These are phyloP conservation scores for Rhamnella rubrinervis DNA, from an alignment of 331 rosid species.

Conservation along the genomic window DNA sequence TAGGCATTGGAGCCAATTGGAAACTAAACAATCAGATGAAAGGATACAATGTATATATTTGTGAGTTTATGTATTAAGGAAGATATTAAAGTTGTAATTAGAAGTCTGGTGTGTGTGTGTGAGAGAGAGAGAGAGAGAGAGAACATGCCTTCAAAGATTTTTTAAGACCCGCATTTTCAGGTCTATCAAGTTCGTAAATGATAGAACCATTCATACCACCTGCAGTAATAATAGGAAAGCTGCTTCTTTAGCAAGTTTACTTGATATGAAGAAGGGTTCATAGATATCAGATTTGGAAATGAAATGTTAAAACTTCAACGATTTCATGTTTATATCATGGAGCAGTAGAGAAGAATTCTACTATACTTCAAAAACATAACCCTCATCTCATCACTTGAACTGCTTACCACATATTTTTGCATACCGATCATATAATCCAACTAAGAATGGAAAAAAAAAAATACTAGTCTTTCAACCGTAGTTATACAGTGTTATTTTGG, in stretches of 20 bases:
- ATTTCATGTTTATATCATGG: too few species aligned
- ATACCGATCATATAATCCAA: too few species aligned
- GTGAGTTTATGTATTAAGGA: not conserved
- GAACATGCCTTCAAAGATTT: conserved; percentile 69
- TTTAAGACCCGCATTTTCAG: conserved; percentile 79
- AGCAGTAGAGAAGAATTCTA: too few species aligned
- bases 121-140: conserved; percentile 4
- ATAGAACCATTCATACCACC: conserved; percentile 99
- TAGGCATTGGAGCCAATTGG: not conserved
- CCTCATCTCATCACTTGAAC: too few species aligned
- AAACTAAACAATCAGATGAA: conserved; percentile 10
- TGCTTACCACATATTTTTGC: too few species aligned
- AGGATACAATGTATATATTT: not conserved
- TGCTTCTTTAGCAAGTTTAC: not conserved
- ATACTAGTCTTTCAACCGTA: too few species aligned
- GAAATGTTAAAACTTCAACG: too few species aligned
- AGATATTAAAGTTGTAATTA: not conserved
- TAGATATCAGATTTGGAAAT: too few species aligned
- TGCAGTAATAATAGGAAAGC: conserved; percentile 36
- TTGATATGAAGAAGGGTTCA: too few species aligned
- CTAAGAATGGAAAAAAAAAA: too few species aligned
- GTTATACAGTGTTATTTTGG: too few species aligned
- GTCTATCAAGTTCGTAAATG: conserved; percentile 79
- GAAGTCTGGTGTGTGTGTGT: not conserved
- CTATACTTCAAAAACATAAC: too few species aligned